Percentiles rank a stretch among this genome's conserved stretches.
phyloP scores from a whole-genome alignment of 2,329 filamentous ascomycete genomes.

The Fusarium aywerte region DNA sequence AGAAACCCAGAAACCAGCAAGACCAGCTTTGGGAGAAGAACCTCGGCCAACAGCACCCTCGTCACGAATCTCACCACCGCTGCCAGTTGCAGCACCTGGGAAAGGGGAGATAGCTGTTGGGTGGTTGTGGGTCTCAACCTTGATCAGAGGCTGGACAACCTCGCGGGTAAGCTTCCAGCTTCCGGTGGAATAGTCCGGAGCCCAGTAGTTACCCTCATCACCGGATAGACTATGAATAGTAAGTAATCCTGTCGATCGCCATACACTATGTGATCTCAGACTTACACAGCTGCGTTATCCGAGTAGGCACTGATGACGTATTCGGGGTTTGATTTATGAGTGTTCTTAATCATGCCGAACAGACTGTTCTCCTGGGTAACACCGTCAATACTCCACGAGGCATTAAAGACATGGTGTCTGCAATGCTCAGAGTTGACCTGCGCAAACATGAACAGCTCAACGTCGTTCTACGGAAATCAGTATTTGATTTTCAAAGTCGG shows the following conservation, averaged over 20 bases:
- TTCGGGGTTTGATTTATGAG: constrained; percentile 82
- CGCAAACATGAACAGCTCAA: constrained; percentile 99
- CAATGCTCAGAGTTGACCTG: constrained; percentile 99
- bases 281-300: constrained; percentile 90
- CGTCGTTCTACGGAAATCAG: constrained; percentile 67
- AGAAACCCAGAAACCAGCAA: constrained; percentile 94
- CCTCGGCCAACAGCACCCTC: constrained; percentile 94
- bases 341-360: constrained; percentile 97
- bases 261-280: constrained; percentile 19
- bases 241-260: constrained; percentile 2
- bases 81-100: constrained; percentile 91
- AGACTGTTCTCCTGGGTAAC: constrained; percentile 80
- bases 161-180: constrained; percentile 91
- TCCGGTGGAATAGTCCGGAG: constrained; percentile 85
- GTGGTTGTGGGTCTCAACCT: constrained; percentile 98
- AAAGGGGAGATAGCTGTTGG: constrained; percentile 95
- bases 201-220: constrained; percentile 71
- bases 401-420: constrained; percentile 91
- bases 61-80: constrained; percentile 94
- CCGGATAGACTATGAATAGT: constrained; percentile 48
- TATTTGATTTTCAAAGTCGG: constrained; percentile 22
- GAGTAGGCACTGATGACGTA: constrained; percentile 96
- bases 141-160: constrained; percentile 85
- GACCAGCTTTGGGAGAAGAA: constrained; percentile 90
- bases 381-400: constrained; percentile 94